Base-by-base conservation (phyloP, 129 eudicot species). In the Helichrysum umbraculigerum region DNA sequence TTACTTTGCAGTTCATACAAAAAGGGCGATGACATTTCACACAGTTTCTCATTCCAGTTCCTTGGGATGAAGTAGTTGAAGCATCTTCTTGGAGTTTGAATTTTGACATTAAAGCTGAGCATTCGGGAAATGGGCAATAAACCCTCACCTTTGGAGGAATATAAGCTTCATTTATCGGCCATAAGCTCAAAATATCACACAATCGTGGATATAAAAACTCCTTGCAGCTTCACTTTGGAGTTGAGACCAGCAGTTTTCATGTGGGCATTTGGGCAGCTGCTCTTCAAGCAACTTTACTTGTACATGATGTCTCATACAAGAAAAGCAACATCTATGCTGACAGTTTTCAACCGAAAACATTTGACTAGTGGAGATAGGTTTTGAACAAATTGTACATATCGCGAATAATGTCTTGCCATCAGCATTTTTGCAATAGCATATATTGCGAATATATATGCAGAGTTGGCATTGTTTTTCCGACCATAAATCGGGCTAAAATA, bases 101-200 rank as follows among this genome's bases (percentile, higher is more conserved):
- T 79, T 51, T 86, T 6, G 92, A 86, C 88, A 91, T 86, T 29
- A 91, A 68, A 25, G 81, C 61, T 2, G 97, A 91, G 77, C 97
- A 91, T 28, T 22, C 76, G 10, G 93, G 81, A 74, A 80, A 76
- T 3, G 97, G 94, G 64, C 97, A 91, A 57, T 91, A 91, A 72
- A 88, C 58, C 69, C 81, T 88, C 17, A 86, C 86, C 2, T 81
- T 17, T 11, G 66, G 63, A 30, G 92, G 97, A 70, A 91, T 81
- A 10, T 92, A 82, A 59, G 92, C 88, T 86, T 91, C 97, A 80
- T 76, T 88, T 66, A 88, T 44, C n/a, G n/a, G n/a, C 17, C 86
- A 69, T 37, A 78, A 78, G 69, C 86, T 86, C 91, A 88, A 78
- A 29, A 91, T 68, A 12, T 79, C 83, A 74, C 83, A 76, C 70